phyloP scores from a whole-genome alignment of 116 monocot species.

The Posidonia oceanica region DNA sequence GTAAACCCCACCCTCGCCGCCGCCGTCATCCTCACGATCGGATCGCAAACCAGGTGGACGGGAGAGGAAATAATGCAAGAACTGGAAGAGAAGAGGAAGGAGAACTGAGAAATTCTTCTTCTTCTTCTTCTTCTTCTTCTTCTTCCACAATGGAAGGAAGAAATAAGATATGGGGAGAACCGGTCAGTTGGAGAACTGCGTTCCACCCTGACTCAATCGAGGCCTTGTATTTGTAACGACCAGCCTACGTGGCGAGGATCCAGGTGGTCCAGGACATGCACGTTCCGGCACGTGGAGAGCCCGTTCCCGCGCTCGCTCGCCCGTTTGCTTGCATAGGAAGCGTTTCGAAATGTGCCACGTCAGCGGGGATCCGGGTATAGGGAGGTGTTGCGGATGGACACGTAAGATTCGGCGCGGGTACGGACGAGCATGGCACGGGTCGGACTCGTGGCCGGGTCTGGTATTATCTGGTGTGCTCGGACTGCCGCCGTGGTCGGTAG shows the following conservation, averaged over 20 bases:
- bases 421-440: no score
- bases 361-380: not conserved
- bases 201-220: not conserved
- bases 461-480: no score
- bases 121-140: not conserved
- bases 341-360: conserved; percentile 6
- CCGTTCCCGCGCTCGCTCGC: conserved; percentile 1
- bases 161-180: not conserved
- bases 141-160: not conserved
- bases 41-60: not conserved
- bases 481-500: no score
- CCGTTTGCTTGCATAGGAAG: not conserved
- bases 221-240: not conserved
- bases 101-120: not conserved
- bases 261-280: not conserved
- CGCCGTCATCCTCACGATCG: not conserved
- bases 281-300: not conserved
- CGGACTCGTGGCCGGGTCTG: no score
- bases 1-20: not conserved
- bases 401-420: not conserved
- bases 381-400: not conserved
- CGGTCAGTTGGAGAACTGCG: not conserved
- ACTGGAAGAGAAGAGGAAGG: not conserved
- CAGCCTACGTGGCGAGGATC: not conserved
- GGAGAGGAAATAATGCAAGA: not conserved